Conservation (phyloP, 2,329 filamentous ascomycete genomes). For the Exserohilum rostratum region DNA sequence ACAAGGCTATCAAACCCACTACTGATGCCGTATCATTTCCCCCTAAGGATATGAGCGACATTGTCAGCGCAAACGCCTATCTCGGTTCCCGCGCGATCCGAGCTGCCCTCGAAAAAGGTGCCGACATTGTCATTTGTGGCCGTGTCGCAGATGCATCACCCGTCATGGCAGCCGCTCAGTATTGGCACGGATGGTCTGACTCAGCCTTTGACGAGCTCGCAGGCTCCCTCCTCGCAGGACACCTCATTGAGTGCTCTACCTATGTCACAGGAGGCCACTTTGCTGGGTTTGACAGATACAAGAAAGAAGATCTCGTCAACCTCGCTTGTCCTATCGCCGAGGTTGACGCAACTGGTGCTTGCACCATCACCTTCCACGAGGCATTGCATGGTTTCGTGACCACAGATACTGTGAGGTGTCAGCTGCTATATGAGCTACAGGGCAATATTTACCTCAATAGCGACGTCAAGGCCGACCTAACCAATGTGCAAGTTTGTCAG, state of each 20-base stretch:
- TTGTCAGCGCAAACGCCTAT: slow-evolving; percentile 59
- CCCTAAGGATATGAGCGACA: too few species aligned
- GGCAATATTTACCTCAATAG: slow-evolving; percentile 54
- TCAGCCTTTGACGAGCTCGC: slow-evolving; percentile 58
- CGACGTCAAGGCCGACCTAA: slow-evolving; percentile 52
- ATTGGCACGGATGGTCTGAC: slow-evolving; percentile 61
- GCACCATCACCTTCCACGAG: slow-evolving; percentile 58
- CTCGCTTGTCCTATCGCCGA: slow-evolving; percentile 59
- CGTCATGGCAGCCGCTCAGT: slow-evolving; percentile 61
- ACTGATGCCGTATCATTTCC: too few species aligned
- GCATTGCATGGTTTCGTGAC: slow-evolving; percentile 47
- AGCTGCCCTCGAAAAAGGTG: slow-evolving; percentile 37
- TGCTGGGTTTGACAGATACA: slow-evolving; percentile 56
- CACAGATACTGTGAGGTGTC: slow-evolving; percentile 46
- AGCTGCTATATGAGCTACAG: slow-evolving; percentile 57
- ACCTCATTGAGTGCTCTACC: slow-evolving; percentile 53
- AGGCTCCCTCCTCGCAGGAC: slow-evolving; percentile 51
- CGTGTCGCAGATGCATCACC: slow-evolving; percentile 44
- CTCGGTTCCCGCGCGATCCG: slow-evolving; percentile 54
- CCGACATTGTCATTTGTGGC: slow-evolving; percentile 45
- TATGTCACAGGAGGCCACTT: slow-evolving; percentile 64
- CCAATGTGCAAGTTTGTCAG: slow-evolving; percentile 40
- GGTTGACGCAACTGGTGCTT: slow-evolving; percentile 53
- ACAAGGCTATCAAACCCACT: too few species aligned
- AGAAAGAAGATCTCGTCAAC: slow-evolving; percentile 51